A percentile compares a stretch with the other conserved stretches of the same genome.
Conservation (phyloP, 805 yeast species). For the Zygotorulaspora chibaensis region DNA sequence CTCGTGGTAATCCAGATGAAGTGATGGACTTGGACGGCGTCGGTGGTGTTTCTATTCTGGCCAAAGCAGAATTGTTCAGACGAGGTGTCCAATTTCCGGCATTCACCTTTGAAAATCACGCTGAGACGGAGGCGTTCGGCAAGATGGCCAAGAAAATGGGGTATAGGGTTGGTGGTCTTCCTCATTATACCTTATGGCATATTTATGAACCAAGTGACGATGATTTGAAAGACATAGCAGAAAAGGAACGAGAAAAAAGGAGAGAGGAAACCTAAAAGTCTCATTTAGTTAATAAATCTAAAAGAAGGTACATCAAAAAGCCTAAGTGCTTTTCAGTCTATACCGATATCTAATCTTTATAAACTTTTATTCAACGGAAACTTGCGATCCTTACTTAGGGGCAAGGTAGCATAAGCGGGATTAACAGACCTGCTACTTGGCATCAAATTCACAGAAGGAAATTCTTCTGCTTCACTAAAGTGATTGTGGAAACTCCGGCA, state of each 20-base stretch:
- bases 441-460: too few species aligned
- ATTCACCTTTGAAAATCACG: constrained; percentile 77
- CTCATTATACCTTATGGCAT: constrained; percentile 89
- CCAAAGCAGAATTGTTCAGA: constrained; percentile 69
- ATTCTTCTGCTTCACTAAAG: too few species aligned
- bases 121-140: constrained; percentile 86
- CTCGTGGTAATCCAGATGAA: constrained; percentile 57
- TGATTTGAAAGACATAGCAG: constrained; percentile 66
- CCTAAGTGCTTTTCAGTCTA: not conserved
- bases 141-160: constrained; percentile 78
- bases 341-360: not conserved
- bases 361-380: not conserved
- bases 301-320: not conserved
- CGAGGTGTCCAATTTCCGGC: constrained; percentile 84
- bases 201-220: constrained; percentile 87
- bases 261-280: constrained; percentile 27
- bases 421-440: too few species aligned
- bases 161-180: constrained; percentile 78
- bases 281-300: not conserved
- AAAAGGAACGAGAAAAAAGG: constrained; percentile 62
- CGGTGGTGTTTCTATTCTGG: constrained; percentile 80
- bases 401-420: too few species aligned
- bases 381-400: too few species aligned
- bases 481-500: too few species aligned
- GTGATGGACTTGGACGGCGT: constrained; percentile 76